Evolutionary conservation across 305 asterid species (phyloP).

Genomic region (Euphrasia arctica): DNA sequence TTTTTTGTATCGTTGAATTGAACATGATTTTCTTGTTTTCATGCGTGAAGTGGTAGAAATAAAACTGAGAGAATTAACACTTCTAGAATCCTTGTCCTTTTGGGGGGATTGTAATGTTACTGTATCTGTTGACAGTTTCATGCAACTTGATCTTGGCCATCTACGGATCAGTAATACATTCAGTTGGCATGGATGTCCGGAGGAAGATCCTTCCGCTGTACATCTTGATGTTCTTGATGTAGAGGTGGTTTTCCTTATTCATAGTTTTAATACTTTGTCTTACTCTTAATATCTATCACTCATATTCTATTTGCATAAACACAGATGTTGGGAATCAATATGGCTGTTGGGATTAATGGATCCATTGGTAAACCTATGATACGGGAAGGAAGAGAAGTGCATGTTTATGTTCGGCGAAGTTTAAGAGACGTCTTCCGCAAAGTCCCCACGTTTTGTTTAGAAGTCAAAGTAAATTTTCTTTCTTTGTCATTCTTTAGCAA

Average conservation of each 20-base stretch:
- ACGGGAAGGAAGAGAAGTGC: slow-evolving; percentile 89
- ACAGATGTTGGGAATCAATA: slow-evolving; percentile 88
- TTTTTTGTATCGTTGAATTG: slow-evolving; percentile 12
- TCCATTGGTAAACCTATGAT: slow-evolving; percentile 86
- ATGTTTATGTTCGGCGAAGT: slow-evolving; percentile 85
- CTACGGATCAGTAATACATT: slow-evolving; percentile 71
- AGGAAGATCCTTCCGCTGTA: slow-evolving; percentile 87
- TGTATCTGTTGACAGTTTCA: slow-evolving; percentile 60
- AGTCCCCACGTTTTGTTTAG: slow-evolving; percentile 86
- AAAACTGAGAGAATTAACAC: neutral
- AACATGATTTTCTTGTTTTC: slow-evolving; percentile 9
- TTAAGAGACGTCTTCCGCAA: slow-evolving; percentile 92
- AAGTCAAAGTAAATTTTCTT: slow-evolving; percentile 63
- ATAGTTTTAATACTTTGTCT: slow-evolving; percentile 4
- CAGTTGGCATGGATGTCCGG: slow-evolving; percentile 89
- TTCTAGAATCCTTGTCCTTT: slow-evolving; percentile 11
- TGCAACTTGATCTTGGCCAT: slow-evolving; percentile 99
- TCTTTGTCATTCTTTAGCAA: slow-evolving; percentile 19
- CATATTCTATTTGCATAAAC: slow-evolving; percentile 29
- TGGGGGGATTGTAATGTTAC: slow-evolving; percentile 15
- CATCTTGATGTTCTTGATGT: slow-evolving; percentile 97
- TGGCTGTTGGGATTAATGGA: slow-evolving; percentile 89
- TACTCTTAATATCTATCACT: slow-evolving; percentile 14
- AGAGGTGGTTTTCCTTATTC: slow-evolving; percentile 53
- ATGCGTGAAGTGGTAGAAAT: slow-evolving; percentile 8